Evolutionary conservation across 306 rosid genomes (phyloP).

Genomic region (Adenanthera pavonina): DNA sequence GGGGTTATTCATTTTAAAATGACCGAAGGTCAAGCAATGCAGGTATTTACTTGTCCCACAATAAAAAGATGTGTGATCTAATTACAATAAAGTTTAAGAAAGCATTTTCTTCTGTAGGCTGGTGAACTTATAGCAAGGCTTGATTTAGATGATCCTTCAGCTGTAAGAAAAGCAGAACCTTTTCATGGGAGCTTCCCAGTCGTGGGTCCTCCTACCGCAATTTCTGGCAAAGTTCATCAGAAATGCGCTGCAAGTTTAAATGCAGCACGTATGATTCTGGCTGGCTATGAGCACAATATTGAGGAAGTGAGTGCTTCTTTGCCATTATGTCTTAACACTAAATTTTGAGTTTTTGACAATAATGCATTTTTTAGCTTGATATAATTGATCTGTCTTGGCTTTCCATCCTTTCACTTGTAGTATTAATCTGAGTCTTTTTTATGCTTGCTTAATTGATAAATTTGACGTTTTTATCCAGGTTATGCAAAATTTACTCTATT

Average conservation of each 20-base stretch:
- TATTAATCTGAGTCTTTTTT: conserved; percentile 17
- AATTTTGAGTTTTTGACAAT: not conserved
- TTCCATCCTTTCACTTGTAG: conserved; percentile 24
- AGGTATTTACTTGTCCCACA: conserved; percentile 60
- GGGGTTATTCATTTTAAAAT: conserved; percentile 83
- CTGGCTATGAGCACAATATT: conserved; percentile 95
- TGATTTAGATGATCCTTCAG: conserved; percentile 96
- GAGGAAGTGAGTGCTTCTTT: conserved; percentile 70
- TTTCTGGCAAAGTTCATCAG: conserved; percentile 97
- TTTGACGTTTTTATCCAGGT: conserved; percentile 67
- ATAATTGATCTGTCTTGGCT: conserved; percentile 3
- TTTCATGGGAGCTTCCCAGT: conserved; percentile 86
- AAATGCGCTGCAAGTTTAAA: conserved; percentile 93
- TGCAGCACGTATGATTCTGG: conserved; percentile 90
- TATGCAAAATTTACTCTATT: conserved; percentile 83
- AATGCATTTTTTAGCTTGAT: not conserved
- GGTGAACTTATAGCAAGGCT: conserved; percentile 97
- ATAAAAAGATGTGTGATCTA: conserved; percentile 3
- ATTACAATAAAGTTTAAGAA: conserved; percentile 30
- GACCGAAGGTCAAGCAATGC: conserved; percentile 99
- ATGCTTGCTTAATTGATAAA: conserved; percentile 37
- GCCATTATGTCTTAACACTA: conserved; percentile 13
- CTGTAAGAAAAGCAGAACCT: conserved; percentile 96
- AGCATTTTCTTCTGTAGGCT: conserved; percentile 58
- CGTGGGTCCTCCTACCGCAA: conserved; percentile 92